Conservation (phyloP, 106 monocot species). For the Acorus gramineus region DNA sequence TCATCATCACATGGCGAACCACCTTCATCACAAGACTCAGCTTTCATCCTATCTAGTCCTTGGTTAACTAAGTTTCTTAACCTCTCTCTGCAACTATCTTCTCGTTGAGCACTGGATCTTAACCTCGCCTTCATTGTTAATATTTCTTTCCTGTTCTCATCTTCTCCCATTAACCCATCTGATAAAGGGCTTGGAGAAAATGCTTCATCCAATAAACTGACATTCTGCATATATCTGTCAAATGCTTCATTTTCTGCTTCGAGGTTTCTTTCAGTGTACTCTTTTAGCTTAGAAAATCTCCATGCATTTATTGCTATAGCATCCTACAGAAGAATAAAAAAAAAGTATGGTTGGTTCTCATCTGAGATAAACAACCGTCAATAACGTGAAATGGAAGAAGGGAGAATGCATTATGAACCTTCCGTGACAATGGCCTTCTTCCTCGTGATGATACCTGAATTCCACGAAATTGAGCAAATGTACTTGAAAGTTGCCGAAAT, state of each 20-base stretch:
- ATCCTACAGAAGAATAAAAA: slow-evolving; percentile 35
- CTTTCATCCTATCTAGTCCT: not conserved
- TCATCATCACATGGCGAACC: slow-evolving; percentile 9
- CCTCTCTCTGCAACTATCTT: slow-evolving; percentile 21
- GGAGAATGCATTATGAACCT: slow-evolving; percentile 23
- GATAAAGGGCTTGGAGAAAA: slow-evolving; percentile 10
- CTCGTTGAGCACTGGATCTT: slow-evolving; percentile 24
- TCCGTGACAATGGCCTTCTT: slow-evolving; percentile 56
- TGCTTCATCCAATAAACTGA: slow-evolving; percentile 59
- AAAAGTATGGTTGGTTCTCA: no score
- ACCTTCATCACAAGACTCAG: slow-evolving; percentile 7
- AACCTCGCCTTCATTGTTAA: slow-evolving; percentile 41
- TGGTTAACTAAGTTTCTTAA: slow-evolving; percentile 22
- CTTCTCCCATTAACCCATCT: slow-evolving; percentile 9
- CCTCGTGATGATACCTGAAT: slow-evolving; percentile 20
- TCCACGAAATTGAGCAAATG: slow-evolving; percentile 22
- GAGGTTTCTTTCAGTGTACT: slow-evolving; percentile 50
- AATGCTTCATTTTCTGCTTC: slow-evolving; percentile 84
- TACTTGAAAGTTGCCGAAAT: slow-evolving; percentile 53
- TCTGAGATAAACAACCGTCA: no score
- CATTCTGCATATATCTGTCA: slow-evolving; percentile 73
- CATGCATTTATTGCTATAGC: slow-evolving; percentile 61
- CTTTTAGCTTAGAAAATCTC: slow-evolving; percentile 71
- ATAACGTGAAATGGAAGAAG: not conserved
- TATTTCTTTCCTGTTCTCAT: slow-evolving; percentile 18